Percentiles rank a stretch among this genome's conserved stretches.
phyloP scores from a whole-genome alignment of 1,284 basidiomycete genomes.

The Ganoderma lingzhi region DNA sequence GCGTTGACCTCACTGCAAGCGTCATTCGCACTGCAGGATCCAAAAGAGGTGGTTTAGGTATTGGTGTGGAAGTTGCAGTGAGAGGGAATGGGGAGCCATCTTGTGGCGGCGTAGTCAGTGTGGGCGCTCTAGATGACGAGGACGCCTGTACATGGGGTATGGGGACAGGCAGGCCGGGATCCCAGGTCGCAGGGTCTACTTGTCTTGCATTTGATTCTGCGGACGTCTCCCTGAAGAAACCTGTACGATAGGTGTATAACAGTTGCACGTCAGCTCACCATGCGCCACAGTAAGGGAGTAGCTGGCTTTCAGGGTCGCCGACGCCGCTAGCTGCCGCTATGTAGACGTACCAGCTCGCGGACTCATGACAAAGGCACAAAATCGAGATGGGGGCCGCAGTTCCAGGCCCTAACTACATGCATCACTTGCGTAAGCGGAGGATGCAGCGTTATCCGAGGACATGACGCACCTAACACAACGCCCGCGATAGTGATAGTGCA shows the following conservation, averaged over 20 bases:
- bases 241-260: background rate
- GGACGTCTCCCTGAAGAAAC: background rate
- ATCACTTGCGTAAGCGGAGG: background rate
- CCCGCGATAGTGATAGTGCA: background rate
- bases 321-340: background rate
- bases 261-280: background rate
- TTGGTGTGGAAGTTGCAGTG: background rate
- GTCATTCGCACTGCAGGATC: background rate
- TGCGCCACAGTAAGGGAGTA: background rate
- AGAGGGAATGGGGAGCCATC: conserved; percentile 2
- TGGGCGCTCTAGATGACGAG: background rate
- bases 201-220: background rate
- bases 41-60: background rate
- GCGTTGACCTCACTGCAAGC: background rate
- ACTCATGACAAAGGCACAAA: background rate
- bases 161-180: background rate
- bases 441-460: background rate
- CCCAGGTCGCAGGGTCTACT: background rate
- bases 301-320: background rate
- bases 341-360: background rate
- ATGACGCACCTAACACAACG: background rate
- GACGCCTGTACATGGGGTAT: background rate
- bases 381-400: conserved; percentile 6
- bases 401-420: too few species aligned
- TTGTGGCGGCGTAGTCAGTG: conserved; percentile 4